A percentile compares a stretch with the other conserved stretches of the same genome.
These are phyloP conservation scores for Colletotrichum zoysiae DNA, from an alignment of 2,329 filamentous ascomycete genomes.

Conservation along the genomic window DNA sequence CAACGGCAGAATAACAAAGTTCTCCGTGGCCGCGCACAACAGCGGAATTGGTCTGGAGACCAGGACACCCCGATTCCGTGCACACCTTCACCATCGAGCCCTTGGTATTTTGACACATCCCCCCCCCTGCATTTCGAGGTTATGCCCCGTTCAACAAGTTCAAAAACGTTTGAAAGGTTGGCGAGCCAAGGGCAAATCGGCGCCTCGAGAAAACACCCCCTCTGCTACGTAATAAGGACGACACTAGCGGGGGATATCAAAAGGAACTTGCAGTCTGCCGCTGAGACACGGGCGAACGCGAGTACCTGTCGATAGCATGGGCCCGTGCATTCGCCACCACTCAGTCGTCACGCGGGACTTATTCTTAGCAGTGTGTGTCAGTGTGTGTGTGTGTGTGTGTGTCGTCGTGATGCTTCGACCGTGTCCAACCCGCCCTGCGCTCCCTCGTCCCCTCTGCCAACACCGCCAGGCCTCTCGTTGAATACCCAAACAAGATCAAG, in stretches of 20 bases:
- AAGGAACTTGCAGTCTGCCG: background rate
- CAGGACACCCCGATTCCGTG: background rate
- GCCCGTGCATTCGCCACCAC: slow-evolving; percentile 17
- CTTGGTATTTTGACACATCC: background rate
- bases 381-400: no score
- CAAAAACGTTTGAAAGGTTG: no score
- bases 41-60: background rate
- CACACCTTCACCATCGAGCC: background rate
- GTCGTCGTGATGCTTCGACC: background rate
- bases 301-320: background rate
- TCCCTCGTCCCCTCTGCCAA: background rate
- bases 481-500: background rate
- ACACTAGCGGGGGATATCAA: background rate
- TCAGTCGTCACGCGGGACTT: background rate
- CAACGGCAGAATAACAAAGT: background rate
- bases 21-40: background rate
- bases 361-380: background rate
- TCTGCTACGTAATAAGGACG: background rate
- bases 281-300: accelerated
- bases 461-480: background rate
- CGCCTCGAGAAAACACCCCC: background rate
- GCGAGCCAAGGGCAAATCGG: background rate
- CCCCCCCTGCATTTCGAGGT: background rate
- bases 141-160: background rate
- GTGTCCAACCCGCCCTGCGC: background rate